Evolutionary conservation across 257 asterid species (phyloP).

Genomic region (Anisodus acutangulus): DNA sequence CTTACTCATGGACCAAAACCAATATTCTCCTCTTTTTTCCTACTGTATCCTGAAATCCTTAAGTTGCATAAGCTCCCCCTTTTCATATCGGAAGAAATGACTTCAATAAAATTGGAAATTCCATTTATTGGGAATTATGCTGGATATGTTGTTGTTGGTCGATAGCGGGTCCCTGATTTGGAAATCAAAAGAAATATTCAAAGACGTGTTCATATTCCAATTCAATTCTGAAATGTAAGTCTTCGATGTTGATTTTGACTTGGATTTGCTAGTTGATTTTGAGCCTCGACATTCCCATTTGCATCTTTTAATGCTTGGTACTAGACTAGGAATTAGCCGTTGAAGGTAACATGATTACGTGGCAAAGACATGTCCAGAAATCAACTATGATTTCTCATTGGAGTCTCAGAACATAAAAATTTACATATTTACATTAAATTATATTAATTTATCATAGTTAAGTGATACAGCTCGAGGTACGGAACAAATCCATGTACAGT

Average conservation of each 20-base stretch:
- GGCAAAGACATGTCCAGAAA: neutral
- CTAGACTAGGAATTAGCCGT: neutral
- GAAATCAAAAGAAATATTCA: neutral
- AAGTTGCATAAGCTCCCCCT: neutral
- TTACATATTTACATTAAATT: too few species aligned
- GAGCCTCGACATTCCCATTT: neutral
- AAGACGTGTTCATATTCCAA: too few species aligned
- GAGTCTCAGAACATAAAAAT: neutral
- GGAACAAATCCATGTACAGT: neutral
- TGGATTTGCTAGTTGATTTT: neutral
- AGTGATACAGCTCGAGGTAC: neutral
- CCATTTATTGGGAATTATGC: neutral
- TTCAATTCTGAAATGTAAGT: neutral
- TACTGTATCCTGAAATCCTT: neutral
- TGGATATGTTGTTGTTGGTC: too few species aligned
- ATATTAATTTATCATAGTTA: too few species aligned
- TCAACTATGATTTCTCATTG: neutral
- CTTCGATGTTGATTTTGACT: neutral
- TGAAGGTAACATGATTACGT: neutral
- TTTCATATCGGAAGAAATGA: neutral
- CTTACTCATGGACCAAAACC: too few species aligned
- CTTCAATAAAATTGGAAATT: constrained; percentile 7
- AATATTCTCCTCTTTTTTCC: too few species aligned
- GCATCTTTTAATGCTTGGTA: neutral
- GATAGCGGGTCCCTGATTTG: neutral